Evolutionary conservation across 148 eudicot genomes (phyloP).

Genomic region (Rheum nobile): DNA sequence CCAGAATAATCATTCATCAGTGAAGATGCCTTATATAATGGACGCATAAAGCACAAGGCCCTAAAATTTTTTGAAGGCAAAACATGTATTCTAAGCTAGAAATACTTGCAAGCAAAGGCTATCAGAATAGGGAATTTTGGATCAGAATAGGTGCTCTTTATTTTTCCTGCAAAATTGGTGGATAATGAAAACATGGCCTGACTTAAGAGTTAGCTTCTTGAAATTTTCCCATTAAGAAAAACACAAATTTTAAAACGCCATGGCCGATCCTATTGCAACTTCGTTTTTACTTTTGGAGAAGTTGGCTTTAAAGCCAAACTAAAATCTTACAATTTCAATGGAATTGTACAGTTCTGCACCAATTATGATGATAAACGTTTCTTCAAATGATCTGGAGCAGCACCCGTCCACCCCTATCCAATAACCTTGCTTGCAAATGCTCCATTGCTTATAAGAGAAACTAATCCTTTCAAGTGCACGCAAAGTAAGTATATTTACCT

Average conservation of each 20-base stretch:
- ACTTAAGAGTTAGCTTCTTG: neutral
- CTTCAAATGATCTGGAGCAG: no score
- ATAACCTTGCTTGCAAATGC: neutral
- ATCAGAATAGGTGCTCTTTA: neutral
- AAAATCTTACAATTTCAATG: neutral
- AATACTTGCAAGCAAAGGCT: neutral
- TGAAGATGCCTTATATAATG: neutral
- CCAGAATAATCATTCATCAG: constrained; percentile 9
- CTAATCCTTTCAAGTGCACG: neutral
- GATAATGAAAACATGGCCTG: neutral
- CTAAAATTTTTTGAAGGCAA: neutral
- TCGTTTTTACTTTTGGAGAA: no score
- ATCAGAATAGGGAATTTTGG: neutral
- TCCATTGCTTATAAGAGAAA: neutral
- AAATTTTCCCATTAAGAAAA: neutral
- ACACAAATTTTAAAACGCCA: neutral
- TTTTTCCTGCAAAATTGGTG: neutral
- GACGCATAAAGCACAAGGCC: neutral
- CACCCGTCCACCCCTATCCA: neutral
- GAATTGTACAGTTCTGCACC: neutral
- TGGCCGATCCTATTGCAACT: neutral
- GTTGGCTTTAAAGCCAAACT: neutral
- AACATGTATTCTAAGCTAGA: neutral
- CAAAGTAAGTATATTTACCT: constrained; percentile 36
- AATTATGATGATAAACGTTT: no score